Percentiles rank a stretch among this genome's conserved stretches.
phyloP scores from a whole-genome alignment of 2,329 filamentous ascomycete genomes.

The Penicillium sp. region DNA sequence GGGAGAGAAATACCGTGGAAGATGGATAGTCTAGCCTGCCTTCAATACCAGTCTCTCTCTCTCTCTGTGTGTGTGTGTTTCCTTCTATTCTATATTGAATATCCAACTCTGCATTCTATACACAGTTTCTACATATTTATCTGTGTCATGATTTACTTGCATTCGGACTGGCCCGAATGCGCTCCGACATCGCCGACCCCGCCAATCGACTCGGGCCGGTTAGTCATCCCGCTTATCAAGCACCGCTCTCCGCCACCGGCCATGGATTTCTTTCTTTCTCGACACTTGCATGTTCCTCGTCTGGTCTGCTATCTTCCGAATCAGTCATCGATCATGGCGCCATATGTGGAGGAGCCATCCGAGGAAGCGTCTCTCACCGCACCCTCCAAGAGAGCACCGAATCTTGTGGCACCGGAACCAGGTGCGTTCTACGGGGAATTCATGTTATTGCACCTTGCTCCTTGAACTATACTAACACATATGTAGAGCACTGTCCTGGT shows the following conservation, averaged over 20 bases:
- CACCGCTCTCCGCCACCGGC: conserved; percentile 27
- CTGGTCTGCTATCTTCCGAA: not conserved
- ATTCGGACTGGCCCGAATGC: too few relatives aligned
- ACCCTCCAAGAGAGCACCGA: conserved; percentile 72
- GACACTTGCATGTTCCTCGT: not conserved
- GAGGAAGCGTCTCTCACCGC: conserved; percentile 67
- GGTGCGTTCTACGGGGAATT: conserved; percentile 40
- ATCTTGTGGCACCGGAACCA: conserved; percentile 89
- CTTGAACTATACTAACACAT: too few relatives aligned
- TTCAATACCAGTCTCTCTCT: too few relatives aligned
- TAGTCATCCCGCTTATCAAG: conserved; percentile 39
- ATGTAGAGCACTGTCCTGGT: conserved; percentile 81
- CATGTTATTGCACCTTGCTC: not conserved
- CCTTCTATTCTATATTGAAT: too few relatives aligned
- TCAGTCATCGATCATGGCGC: conserved; percentile 60
- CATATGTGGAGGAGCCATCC: conserved; percentile 71
- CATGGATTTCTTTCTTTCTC: conserved; percentile 7
- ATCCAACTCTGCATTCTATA: too few relatives aligned
- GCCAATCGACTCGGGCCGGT: conserved; percentile 28
- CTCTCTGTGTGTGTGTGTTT: too few relatives aligned
- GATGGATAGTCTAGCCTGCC: too few relatives aligned
- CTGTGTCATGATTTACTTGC: too few relatives aligned
- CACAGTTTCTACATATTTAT: too few relatives aligned
- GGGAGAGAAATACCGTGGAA: too few relatives aligned
- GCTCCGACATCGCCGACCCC: conserved; percentile 10